Conservation (phyloP, 208 protist species). For the Leishmania martiniquensis region DNA sequence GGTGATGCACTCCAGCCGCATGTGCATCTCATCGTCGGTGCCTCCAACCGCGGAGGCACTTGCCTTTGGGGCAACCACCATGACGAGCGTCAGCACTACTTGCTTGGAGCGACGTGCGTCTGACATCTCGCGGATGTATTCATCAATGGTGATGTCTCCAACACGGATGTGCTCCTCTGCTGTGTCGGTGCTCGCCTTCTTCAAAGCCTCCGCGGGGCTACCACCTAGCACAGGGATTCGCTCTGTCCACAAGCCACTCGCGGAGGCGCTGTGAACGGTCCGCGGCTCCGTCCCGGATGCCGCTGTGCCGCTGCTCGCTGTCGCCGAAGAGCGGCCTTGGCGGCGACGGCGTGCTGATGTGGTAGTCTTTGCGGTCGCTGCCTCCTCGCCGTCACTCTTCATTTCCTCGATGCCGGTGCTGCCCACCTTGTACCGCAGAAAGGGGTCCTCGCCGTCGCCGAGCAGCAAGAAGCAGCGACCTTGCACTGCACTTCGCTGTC, state of each 20-base stretch:
- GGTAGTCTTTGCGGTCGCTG: background rate
- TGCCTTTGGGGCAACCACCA: slow-evolving; percentile 3
- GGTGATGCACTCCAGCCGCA: slow-evolving; percentile 44
- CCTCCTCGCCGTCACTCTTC: slow-evolving; percentile 7
- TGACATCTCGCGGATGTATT: slow-evolving; percentile 9
- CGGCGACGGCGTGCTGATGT: background rate
- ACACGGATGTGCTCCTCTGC: slow-evolving; percentile 15
- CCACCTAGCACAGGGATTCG: slow-evolving; percentile 8
- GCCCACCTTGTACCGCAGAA: slow-evolving; percentile 24
- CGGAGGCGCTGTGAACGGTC: slow-evolving; percentile 6
- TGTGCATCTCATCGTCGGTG: background rate
- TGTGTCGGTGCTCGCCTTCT: background rate
- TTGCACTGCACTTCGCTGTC: slow-evolving; percentile 5
- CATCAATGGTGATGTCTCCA: slow-evolving; percentile 12
- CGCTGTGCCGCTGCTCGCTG: background rate
- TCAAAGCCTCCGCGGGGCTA: background rate
- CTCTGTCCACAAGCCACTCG: slow-evolving; percentile 21
- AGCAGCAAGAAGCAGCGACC: slow-evolving; percentile 36
- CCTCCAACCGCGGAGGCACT: background rate
- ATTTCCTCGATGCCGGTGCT: background rate
- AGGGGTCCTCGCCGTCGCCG: slow-evolving; percentile 23
- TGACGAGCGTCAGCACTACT: slow-evolving; percentile 13
- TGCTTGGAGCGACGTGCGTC: slow-evolving; percentile 16
- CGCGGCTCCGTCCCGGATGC: background rate
- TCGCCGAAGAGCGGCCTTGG: background rate